Percentiles rank a stretch among this genome's conserved stretches.
Conservation (phyloP, 768 basidiomycete genomes). For the Hygrocybe coccinea region DNA sequence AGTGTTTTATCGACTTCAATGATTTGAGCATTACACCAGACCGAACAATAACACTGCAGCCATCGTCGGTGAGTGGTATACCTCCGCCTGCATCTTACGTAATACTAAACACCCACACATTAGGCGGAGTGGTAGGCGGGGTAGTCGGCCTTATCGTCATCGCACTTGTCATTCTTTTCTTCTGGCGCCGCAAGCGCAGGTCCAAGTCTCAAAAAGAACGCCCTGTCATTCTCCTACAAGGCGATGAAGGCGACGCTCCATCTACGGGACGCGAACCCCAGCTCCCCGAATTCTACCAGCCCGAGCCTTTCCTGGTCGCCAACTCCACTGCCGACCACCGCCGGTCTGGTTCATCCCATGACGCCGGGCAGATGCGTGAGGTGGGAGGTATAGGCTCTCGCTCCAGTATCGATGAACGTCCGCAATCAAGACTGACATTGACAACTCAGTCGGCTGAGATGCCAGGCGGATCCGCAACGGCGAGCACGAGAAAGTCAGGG, state of each 20-base stretch:
- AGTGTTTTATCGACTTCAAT: not conserved
- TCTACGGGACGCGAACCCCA: constrained; percentile 33
- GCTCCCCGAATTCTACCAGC: constrained; percentile 66
- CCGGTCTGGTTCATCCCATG: constrained; percentile 31
- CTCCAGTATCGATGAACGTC: constrained; percentile 8
- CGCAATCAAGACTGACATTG: constrained; percentile 9
- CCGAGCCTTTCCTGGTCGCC: constrained; percentile 71
- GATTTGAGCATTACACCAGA: not conserved
- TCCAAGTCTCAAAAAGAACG: constrained; percentile 45
- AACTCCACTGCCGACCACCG: constrained; percentile 53
- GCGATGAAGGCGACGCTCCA: constrained; percentile 46
- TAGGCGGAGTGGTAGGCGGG: constrained; percentile 54
- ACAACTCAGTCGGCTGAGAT: constrained; percentile 24
- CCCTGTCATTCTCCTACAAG: constrained; percentile 64
- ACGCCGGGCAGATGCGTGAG: constrained; percentile 13
- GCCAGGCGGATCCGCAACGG: not conserved
- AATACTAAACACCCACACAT: constrained; percentile 28
- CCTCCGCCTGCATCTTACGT: not conserved
- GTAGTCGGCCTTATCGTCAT: constrained; percentile 52
- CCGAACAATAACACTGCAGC: constrained; percentile 3
- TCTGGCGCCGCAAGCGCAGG: constrained; percentile 42
- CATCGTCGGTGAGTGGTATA: constrained; percentile 11
- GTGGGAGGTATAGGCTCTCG: not conserved
- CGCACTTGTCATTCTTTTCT: constrained; percentile 37
- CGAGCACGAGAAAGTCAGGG: constrained; percentile 43